Conservation (phyloP, 2,329 filamentous ascomycete genomes). For the Aspergillus fumigatiaffinis region DNA sequence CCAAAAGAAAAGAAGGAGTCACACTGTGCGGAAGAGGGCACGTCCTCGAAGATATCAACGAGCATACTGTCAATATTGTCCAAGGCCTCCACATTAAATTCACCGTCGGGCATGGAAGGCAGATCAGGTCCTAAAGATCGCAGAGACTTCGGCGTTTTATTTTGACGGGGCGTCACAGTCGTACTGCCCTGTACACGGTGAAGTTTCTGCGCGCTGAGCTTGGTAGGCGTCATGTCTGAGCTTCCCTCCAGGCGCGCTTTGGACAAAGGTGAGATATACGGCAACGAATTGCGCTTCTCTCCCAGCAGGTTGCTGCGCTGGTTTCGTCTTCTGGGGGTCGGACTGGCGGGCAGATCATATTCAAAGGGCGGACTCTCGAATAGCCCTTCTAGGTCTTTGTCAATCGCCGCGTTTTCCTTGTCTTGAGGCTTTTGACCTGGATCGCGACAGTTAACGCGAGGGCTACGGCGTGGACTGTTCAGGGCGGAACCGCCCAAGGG, state of each 20-base stretch:
- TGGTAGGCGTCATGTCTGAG: slow-evolving; percentile 24
- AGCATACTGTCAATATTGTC: slow-evolving; percentile 33
- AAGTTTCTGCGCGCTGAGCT: slow-evolving; percentile 30
- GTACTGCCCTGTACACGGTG: slow-evolving; percentile 29
- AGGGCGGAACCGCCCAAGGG: slow-evolving; percentile 32
- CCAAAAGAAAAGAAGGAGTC: slow-evolving; percentile 29
- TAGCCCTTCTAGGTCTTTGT: slow-evolving; percentile 55
- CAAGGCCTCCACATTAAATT: slow-evolving; percentile 24
- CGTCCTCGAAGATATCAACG: slow-evolving; percentile 37
- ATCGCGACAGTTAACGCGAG: slow-evolving; percentile 33
- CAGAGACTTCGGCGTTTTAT: slow-evolving; percentile 23
- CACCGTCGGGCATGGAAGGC: slow-evolving; percentile 18
- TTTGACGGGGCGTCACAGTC: slow-evolving; percentile 17
- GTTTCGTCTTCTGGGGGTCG: slow-evolving; percentile 51
- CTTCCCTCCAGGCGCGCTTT: slow-evolving; percentile 19
- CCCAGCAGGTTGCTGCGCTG: slow-evolving; percentile 39
- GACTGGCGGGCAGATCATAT: slow-evolving; percentile 55
- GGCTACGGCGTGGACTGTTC: slow-evolving; percentile 49
- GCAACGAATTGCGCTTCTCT: slow-evolving; percentile 37
- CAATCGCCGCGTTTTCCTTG: slow-evolving; percentile 55
- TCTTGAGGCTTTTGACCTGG: slow-evolving; percentile 44
- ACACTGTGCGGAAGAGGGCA: slow-evolving; percentile 17
- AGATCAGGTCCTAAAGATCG: slow-evolving; percentile 16
- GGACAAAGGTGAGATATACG: slow-evolving; percentile 32
- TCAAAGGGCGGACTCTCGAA: slow-evolving; percentile 58